Evolutionary conservation across 768 basidiomycete species (phyloP).

Genomic region (Podaxis mareebaensis): DNA sequence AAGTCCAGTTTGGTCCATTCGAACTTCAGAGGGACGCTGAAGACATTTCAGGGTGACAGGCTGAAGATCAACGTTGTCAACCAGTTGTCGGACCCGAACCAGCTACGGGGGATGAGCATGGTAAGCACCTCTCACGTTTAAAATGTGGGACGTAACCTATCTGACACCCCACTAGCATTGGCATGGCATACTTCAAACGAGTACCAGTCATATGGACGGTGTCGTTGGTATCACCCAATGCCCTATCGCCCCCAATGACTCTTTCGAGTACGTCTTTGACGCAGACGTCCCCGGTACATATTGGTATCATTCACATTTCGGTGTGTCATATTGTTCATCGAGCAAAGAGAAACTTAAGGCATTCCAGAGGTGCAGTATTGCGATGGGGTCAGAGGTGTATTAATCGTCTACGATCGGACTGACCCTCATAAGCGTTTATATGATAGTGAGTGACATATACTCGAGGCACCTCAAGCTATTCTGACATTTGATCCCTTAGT

Average conservation of each 20-base stretch:
- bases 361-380: constrained; percentile 47
- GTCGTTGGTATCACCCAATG: constrained; percentile 44
- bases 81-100: constrained; percentile 37
- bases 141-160: neutral
- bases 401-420: constrained; percentile 39
- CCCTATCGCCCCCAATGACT: constrained; percentile 41
- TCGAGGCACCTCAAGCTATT: neutral
- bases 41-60: constrained; percentile 27
- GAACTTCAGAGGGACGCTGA: neutral
- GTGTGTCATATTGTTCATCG: constrained; percentile 17
- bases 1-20: constrained; percentile 20
- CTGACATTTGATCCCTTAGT: neutral
- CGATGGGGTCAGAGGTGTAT: constrained; percentile 39
- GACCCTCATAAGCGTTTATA: constrained; percentile 35
- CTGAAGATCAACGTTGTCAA: constrained; percentile 49
- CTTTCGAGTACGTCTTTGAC: constrained; percentile 44
- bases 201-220: constrained; percentile 48
- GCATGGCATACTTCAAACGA: constrained; percentile 50
- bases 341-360: neutral
- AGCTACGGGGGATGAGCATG: constrained; percentile 31
- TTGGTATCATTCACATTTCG: constrained; percentile 39
- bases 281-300: constrained; percentile 31
- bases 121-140: constrained; percentile 21
- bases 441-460: constrained; percentile 20
- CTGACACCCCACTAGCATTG: constrained; percentile 38